Evolutionary conservation across 208 protist genomes (phyloP), one percentile per base, ranked within the genome.

Genomic region (Leptomonas seymouri): DNA sequence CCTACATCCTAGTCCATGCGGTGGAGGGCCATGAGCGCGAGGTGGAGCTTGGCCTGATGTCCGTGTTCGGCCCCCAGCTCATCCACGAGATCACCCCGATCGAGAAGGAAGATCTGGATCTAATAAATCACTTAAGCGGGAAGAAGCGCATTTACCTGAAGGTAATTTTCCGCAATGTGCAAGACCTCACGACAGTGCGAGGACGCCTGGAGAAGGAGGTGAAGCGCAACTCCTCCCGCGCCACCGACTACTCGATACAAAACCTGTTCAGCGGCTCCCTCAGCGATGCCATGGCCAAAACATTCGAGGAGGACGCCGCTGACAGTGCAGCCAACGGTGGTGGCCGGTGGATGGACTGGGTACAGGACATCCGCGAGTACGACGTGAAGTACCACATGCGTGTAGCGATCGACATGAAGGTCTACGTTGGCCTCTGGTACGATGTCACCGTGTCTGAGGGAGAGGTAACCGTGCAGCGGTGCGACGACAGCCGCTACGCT

Each of bases 371-470:
- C 18, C 84, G 99, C 36, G 99, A 99, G 81, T 99, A 99, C 79
- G 99, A 99, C 82, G 98, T 99, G 20, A 98, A 98, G 44, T 99
- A 99, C 73, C 87, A 99, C 87, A 93, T 99, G 74, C 90, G 99
- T 56, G 95, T 99, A 14, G 90, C 94, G 27, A 99, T 99, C 68
- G 99, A 99, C 74, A 56, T 83, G 61, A 92, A 91, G 44, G 81
- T 99, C 27, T 96, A 90, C 75, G 92, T 97, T 20, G 99, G 98
- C 4, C 55, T 95, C 8, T 99, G 99, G 99, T 99, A 99, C 81
- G 88, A 96, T 57, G 83, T 99, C 16, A 82, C 57, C 20, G 88
- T 93, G 21, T 67, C 67, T 27, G 86, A 97, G 25, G 93, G 93
- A 0, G 82, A 92, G 41, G 81, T 76, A 25, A 79, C 65, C 20